Evolutionary conservation across 2,329 filamentous ascomycete genomes (phyloP).

Genomic region (Talaromyces funiculosus): DNA sequence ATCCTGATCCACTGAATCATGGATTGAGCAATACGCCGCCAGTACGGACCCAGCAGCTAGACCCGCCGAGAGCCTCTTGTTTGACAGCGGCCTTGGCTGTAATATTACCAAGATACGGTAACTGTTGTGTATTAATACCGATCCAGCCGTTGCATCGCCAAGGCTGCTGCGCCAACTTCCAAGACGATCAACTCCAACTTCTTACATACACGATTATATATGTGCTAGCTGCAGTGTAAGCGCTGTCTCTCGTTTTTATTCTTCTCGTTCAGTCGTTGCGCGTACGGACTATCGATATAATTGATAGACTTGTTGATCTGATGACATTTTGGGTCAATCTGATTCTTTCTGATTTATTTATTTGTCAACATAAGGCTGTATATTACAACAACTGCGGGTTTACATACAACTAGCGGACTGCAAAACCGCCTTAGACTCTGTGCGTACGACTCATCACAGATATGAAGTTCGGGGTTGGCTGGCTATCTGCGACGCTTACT

Average conservation of each 20-base stretch:
- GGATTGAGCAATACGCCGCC: background rate
- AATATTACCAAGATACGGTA: background rate
- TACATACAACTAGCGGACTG: background rate
- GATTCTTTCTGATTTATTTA: no score
- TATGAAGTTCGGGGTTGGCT: constrained; percentile 6
- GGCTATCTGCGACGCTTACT: constrained; percentile 9
- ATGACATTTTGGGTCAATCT: background rate
- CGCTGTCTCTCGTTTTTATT: background rate
- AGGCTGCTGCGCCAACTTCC: constrained; percentile 11
- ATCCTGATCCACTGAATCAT: no score
- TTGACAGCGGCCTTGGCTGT: background rate
- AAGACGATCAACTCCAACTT: background rate
- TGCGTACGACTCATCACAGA: background rate
- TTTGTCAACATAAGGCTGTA: background rate
- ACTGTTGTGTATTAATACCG: background rate
- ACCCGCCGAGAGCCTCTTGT: background rate
- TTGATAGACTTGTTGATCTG: background rate
- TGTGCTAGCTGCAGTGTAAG: background rate
- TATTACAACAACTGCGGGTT: background rate
- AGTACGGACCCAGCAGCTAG: background rate
- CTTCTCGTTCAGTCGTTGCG: background rate
- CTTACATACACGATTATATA: background rate
- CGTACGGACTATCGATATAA: background rate
- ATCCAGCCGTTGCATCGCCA: background rate
- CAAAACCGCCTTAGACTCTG: background rate